phyloP scores from a whole-genome alignment of 1,139 yeast species.

The Protomyces arabidopsidicola region DNA sequence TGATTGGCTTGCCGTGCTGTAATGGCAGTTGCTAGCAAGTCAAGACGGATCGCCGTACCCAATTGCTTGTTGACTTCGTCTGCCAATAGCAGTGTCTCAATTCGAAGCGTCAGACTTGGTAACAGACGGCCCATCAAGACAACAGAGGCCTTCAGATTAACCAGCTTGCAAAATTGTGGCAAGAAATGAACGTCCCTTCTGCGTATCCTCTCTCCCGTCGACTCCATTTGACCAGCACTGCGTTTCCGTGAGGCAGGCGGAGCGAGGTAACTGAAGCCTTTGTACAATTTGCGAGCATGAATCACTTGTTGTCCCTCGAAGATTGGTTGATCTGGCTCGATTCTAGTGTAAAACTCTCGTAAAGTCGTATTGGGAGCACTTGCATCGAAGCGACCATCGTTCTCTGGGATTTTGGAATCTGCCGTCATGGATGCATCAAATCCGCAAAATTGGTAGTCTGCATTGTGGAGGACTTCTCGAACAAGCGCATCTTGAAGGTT shows the following conservation, averaged over 20 bases:
- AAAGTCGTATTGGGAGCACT: neutral
- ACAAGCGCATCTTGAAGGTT: neutral
- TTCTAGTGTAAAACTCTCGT: neutral
- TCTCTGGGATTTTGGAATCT: neutral
- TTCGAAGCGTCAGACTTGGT: constrained; percentile 19
- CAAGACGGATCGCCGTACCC: constrained; percentile 2
- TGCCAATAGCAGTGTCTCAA: constrained; percentile 27
- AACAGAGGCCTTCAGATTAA: constrained; percentile 11
- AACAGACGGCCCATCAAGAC: constrained; percentile 4
- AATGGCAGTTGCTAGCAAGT: constrained; percentile 23
- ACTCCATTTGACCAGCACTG: neutral
- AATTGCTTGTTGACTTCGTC: constrained; percentile 12
- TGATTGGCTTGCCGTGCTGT: constrained; percentile 22
- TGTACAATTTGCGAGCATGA: constrained; percentile 1
- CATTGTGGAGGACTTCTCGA: neutral
- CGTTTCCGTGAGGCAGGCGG: neutral
- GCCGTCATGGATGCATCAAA: neutral
- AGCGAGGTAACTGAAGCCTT: constrained; percentile 2
- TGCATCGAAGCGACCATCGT: neutral
- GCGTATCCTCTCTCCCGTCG: neutral
- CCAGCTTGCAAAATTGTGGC: constrained; percentile 1
- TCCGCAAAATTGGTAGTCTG: neutral
- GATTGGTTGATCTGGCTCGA: neutral
- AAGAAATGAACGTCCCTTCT: neutral
- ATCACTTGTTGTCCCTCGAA: neutral